phyloP scores from a whole-genome alignment of 2,329 filamentous ascomycete genomes.

The Epichloe hybrida region DNA sequence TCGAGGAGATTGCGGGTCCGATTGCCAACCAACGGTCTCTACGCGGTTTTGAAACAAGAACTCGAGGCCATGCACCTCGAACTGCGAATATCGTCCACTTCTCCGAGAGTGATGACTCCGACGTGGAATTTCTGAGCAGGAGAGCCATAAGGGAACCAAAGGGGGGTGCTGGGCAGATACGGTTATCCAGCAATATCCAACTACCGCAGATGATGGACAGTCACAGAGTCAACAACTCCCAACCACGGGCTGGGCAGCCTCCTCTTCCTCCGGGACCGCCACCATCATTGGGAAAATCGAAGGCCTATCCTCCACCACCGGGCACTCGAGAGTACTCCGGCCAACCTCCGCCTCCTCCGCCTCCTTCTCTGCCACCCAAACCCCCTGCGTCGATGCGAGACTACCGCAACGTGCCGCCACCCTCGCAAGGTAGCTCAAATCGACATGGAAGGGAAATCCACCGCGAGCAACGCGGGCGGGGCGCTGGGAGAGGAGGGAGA shows the following conservation, averaged over 20 bases:
- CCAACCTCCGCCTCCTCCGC: conserved; percentile 8
- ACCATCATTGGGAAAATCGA: conserved; percentile 15
- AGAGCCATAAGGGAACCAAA: conserved; percentile 18
- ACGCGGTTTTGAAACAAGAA: conserved; percentile 17
- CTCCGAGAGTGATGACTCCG: conserved; percentile 34
- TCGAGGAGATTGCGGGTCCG: conserved; percentile 19
- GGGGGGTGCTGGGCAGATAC: conserved; percentile 20
- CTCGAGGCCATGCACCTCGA: conserved; percentile 20
- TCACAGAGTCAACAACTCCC: conserved; percentile 8
- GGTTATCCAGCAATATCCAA: conserved; percentile 27
- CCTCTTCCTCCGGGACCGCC: conserved; percentile 27
- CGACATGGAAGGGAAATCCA: conserved; percentile 11
- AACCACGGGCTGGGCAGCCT: conserved; percentile 15
- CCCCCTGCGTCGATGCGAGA: conserved; percentile 14
- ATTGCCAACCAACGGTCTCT: conserved; percentile 11
- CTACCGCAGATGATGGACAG: conserved; percentile 15
- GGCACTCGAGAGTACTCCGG: conserved; percentile 9
- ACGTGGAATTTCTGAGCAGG: conserved; percentile 28
- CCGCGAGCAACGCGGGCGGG: conserved; percentile 11
- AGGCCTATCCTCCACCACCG: conserved; percentile 13
- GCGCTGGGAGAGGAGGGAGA: conserved; percentile 15
- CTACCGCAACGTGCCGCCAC: conserved; percentile 16
- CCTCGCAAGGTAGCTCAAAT: conserved; percentile 7
- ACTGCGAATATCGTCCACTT: conserved; percentile 27
- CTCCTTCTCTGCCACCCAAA: conserved; percentile 17